phyloP scores from a whole-genome alignment of 345 rosid genomes.

The Noccaea caerulescens region DNA sequence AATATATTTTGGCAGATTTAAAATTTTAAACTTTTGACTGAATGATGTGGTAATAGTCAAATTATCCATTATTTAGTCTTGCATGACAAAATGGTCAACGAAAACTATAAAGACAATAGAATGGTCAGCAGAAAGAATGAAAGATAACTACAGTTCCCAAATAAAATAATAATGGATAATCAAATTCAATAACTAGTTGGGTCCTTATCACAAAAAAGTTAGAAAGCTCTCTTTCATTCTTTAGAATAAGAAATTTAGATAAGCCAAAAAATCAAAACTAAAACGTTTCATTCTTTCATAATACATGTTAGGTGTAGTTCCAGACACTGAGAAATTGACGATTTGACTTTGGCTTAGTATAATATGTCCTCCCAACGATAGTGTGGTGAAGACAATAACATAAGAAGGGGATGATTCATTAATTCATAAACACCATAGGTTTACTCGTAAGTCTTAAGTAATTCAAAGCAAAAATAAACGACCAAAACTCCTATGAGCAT shows the following conservation, averaged over 20 bases:
- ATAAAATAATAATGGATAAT: background rate
- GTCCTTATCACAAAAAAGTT: background rate
- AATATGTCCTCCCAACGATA: background rate
- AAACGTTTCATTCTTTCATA: too few relatives aligned
- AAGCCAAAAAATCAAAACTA: too few relatives aligned
- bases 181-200: slow-evolving; percentile 1
- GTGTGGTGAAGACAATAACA: background rate
- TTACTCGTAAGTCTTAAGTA: background rate
- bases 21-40: slow-evolving; percentile 9
- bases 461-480: slow-evolving; percentile 2
- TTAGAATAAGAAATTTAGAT: background rate
- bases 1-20: background rate
- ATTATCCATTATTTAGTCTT: background rate
- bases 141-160: background rate
- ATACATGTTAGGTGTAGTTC: too few relatives aligned
- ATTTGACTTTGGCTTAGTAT: too few relatives aligned
- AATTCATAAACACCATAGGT: slow-evolving; percentile 27
- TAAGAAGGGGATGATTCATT: slow-evolving; percentile 1
- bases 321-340: too few relatives aligned
- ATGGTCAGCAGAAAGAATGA: background rate
- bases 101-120: too few relatives aligned
- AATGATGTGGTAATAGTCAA: background rate
- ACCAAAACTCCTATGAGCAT: slow-evolving; percentile 28
- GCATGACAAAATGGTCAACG: background rate
- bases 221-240: background rate